phyloP scores from a whole-genome alignment of 2,329 filamentous ascomycete species.

The Colletotrichum sp. region DNA sequence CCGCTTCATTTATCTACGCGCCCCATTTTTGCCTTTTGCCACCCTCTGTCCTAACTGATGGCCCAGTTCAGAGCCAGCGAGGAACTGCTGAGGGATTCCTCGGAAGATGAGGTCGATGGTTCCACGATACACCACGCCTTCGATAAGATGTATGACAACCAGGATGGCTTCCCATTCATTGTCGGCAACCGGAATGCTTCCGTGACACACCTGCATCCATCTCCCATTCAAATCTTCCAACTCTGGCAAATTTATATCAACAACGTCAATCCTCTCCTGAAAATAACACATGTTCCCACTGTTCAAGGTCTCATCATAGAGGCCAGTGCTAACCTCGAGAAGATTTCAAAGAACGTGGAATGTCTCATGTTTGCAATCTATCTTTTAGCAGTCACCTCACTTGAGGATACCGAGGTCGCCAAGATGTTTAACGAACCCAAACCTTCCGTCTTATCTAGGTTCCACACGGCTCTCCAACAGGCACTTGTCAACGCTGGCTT shows the following conservation, averaged over 20 bases:
- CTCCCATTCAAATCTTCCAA: slow-evolving; percentile 64
- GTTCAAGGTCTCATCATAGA: slow-evolving; percentile 70
- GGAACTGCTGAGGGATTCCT: slow-evolving; percentile 55
- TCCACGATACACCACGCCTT: slow-evolving; percentile 63
- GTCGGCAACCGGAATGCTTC: slow-evolving; percentile 49
- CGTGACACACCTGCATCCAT: slow-evolving; percentile 56
- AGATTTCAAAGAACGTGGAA: slow-evolving; percentile 62
- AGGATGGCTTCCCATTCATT: slow-evolving; percentile 63
- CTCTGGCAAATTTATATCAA: slow-evolving; percentile 74
- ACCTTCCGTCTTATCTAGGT: slow-evolving; percentile 54
- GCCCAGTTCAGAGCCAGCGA: slow-evolving; percentile 56
- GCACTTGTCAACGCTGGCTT: slow-evolving; percentile 71
- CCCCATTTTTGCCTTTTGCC: neutral
- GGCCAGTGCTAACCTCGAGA: slow-evolving; percentile 59
- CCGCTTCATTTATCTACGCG: neutral
- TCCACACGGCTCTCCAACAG: slow-evolving; percentile 65
- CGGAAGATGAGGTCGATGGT: slow-evolving; percentile 61
- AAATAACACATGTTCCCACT: slow-evolving; percentile 70
- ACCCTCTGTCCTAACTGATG: neutral
- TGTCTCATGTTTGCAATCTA: slow-evolving; percentile 74
- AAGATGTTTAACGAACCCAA: slow-evolving; percentile 60
- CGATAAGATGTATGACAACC: slow-evolving; percentile 62
- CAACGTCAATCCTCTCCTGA: slow-evolving; percentile 73
- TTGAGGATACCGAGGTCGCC: slow-evolving; percentile 59
- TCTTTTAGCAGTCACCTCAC: slow-evolving; percentile 61